phyloP scores from a whole-genome alignment of 352 stramenopile species.

The Albugo laibachii region DNA sequence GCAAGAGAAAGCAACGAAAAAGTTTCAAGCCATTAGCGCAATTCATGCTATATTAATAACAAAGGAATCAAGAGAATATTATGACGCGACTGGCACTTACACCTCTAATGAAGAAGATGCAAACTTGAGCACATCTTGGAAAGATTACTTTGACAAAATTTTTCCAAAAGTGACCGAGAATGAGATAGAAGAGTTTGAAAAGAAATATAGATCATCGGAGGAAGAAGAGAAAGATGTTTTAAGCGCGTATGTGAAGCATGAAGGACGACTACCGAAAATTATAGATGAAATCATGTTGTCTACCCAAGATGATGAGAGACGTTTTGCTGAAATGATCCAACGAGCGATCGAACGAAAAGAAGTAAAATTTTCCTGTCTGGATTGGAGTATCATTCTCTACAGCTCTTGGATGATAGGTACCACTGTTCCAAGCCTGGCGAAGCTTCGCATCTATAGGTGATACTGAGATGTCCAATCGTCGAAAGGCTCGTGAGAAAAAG shows the following conservation, averaged over 20 bases:
- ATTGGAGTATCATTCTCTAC: background rate
- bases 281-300: constrained; percentile 79
- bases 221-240: constrained; percentile 72
- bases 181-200: constrained; percentile 63
- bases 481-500: constrained; percentile 28
- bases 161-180: constrained; percentile 74
- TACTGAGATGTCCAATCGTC: constrained; percentile 10
- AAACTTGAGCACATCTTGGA: constrained; percentile 44
- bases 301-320: constrained; percentile 54
- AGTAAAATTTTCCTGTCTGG: constrained; percentile 8
- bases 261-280: constrained; percentile 62
- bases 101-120: constrained; percentile 18
- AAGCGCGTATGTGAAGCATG: constrained; percentile 42
- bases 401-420: background rate
- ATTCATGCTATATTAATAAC: constrained; percentile 75
- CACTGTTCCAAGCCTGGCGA: constrained; percentile 17
- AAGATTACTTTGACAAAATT: constrained; percentile 71
- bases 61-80: constrained; percentile 41
- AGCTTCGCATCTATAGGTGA: constrained; percentile 18
- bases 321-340: constrained; percentile 48
- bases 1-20: constrained; percentile 31
- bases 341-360: constrained; percentile 27
- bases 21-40: constrained; percentile 75
- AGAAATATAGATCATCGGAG: constrained; percentile 62
- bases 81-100: constrained; percentile 65